phyloP scores from a whole-genome alignment of 2,329 filamentous ascomycete species.

The Alternaria panax region DNA sequence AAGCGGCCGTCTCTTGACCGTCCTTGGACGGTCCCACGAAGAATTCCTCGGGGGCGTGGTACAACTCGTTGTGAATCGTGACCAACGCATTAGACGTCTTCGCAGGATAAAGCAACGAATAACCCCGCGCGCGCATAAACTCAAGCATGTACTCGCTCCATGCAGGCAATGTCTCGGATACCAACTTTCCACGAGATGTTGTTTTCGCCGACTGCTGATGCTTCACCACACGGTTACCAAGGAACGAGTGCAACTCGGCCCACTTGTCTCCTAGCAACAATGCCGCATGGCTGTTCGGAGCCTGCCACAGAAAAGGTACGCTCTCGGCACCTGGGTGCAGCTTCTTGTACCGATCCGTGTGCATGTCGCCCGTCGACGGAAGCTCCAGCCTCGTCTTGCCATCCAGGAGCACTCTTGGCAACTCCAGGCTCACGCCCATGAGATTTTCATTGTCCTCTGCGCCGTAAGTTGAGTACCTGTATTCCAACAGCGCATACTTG shows the following conservation, averaged over 20 bases:
- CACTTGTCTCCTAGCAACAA: constrained; percentile 87
- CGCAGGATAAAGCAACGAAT: constrained; percentile 80
- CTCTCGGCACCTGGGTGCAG: constrained; percentile 38
- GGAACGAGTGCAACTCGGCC: constrained; percentile 82
- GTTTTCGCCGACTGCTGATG: constrained; percentile 31
- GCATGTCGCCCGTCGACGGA: constrained; percentile 53
- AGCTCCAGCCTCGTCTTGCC: constrained; percentile 64
- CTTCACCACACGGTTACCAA: constrained; percentile 66
- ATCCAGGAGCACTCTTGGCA: constrained; percentile 71
- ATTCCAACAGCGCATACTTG: constrained; percentile 78
- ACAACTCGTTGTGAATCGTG: constrained; percentile 80
- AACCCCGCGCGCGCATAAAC: constrained; percentile 77
- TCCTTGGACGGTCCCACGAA: constrained; percentile 7
- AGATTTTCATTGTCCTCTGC: constrained; percentile 62
- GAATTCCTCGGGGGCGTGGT: constrained; percentile 74
- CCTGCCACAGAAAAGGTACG: constrained; percentile 82
- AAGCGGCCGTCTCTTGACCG: constrained; percentile 5
- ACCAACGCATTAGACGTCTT: constrained; percentile 63
- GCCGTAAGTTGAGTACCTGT: constrained; percentile 70
- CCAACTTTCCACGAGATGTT: constrained; percentile 45
- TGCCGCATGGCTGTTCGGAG: constrained; percentile 80
- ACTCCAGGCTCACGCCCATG: constrained; percentile 80
- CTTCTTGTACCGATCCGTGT: constrained; percentile 38
- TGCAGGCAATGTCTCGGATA: constrained; percentile 73
- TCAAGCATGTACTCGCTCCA: constrained; percentile 83